Conservation (phyloP, 2,329 filamentous ascomycete species). For the Didymella glomerata region DNA sequence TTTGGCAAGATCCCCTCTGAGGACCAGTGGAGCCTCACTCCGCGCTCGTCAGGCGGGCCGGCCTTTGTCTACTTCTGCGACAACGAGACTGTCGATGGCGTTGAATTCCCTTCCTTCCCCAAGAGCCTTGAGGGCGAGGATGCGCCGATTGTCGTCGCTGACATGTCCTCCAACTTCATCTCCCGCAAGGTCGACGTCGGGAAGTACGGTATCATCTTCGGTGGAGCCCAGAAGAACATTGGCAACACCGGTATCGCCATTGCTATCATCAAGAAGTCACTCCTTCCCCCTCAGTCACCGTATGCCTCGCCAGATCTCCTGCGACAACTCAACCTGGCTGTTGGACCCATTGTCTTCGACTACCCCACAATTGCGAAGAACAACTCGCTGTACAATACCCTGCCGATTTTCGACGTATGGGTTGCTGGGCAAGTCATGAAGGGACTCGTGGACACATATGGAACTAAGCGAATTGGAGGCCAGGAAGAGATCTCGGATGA, state of each 20-base stretch:
- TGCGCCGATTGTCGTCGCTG: slow-evolving; percentile 78
- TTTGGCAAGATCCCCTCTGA: slow-evolving; percentile 85
- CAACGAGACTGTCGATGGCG: slow-evolving; percentile 93
- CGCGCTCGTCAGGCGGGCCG: slow-evolving; percentile 62
- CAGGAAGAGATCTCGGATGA: slow-evolving; percentile 77
- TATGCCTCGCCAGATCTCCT: slow-evolving; percentile 73
- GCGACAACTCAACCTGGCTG: slow-evolving; percentile 76
- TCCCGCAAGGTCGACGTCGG: slow-evolving; percentile 77
- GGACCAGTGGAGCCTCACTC: slow-evolving; percentile 75
- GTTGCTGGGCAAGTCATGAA: slow-evolving; percentile 89
- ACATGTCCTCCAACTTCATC: slow-evolving; percentile 95
- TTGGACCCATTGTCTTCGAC: slow-evolving; percentile 80
- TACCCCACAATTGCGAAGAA: slow-evolving; percentile 90
- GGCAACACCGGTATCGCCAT: slow-evolving; percentile 87
- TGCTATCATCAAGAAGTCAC: slow-evolving; percentile 80
- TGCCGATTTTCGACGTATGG: slow-evolving; percentile 94
- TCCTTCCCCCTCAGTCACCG: slow-evolving; percentile 70
- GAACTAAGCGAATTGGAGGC: slow-evolving; percentile 73
- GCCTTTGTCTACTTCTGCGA: slow-evolving; percentile 88
- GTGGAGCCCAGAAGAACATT: slow-evolving; percentile 92
- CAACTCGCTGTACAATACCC: slow-evolving; percentile 94
- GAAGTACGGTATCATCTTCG: slow-evolving; percentile 87
- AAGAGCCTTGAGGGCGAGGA: slow-evolving; percentile 70
- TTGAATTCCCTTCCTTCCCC: slow-evolving; percentile 84
- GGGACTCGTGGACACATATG: slow-evolving; percentile 71